These are phyloP conservation scores for Suhomyces chickasaworum DNA, from an alignment of 1,139 yeast genomes.

Conservation along the genomic window DNA sequence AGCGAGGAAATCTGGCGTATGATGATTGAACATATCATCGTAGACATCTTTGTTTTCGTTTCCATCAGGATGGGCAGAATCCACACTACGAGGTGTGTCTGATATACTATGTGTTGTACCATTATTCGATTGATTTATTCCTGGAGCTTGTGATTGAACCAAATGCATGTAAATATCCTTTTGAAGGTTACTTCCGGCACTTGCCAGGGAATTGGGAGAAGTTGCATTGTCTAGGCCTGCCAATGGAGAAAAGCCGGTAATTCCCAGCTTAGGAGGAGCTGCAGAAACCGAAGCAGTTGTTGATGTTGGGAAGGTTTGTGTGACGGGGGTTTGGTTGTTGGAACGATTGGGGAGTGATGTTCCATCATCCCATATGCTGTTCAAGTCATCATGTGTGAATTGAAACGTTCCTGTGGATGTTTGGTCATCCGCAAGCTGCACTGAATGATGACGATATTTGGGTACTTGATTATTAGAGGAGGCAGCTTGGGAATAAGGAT, in stretches of 20 bases:
- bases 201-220: constrained; percentile 23
- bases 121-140: neutral
- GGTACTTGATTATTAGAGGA: constrained; percentile 14
- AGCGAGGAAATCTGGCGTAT: constrained; percentile 36
- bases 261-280: constrained; percentile 11
- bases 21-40: constrained; percentile 17
- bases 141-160: constrained; percentile 5
- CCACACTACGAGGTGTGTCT: constrained; percentile 14
- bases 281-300: constrained; percentile 13
- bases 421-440: constrained; percentile 19
- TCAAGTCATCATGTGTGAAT: constrained; percentile 23
- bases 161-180: constrained; percentile 10
- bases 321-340: constrained; percentile 15
- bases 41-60: constrained; percentile 4
- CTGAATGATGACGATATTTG: constrained; percentile 18
- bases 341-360: constrained; percentile 13
- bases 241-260: constrained; percentile 27
- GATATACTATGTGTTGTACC: constrained; percentile 4
- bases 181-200: constrained; percentile 20
- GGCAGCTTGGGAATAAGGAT: constrained; percentile 17
- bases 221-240: constrained; percentile 29
- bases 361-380: constrained; percentile 27
- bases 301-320: constrained; percentile 9
- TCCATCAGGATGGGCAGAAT: constrained; percentile 5
- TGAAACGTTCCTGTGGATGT: constrained; percentile 21